Evolutionary conservation across 148 eudicot genomes (phyloP), one percentile per base, ranked within the genome.

Genomic region (Camellia lanceoleosa): DNA sequence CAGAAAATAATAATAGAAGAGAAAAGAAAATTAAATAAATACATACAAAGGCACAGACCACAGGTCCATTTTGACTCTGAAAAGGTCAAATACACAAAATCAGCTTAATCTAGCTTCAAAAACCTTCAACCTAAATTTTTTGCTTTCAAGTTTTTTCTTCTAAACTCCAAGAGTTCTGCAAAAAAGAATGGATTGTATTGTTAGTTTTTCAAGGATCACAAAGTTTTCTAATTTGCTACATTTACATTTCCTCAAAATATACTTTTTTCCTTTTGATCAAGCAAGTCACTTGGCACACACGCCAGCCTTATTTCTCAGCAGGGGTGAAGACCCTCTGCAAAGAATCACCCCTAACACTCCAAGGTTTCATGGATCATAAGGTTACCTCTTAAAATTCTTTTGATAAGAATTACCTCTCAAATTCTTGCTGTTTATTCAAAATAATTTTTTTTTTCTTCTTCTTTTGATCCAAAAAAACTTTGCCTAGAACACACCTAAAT

Each of bases 221-320:
- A 30, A 51, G 43, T 23, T 20, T 23, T 72, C 52, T 20, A 11
- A 51, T 51, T 71, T 51, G 60, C 63, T 9, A 71, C 59, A 71
- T 30, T 73, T 14, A 73, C 0, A 55, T 73, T 73, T 11, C 42
- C 60, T 51, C 43, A 51, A 71, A 23, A 59, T 15, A 49, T 4
- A 6, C 19, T 7, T 23, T 51, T 51, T 9, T 5, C 5, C 18
- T 71, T 71, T 41, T 41, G 71, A 67, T 12, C 49, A 67, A 14
- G 71, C 46, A 63, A 41, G 15, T 4, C 18, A 42, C 71, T 9
- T 41, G 12, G 52, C 11, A 52, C 75, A 52, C 16, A n/a, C 59
- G 52, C 43, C 60, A 51, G 42, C 42, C 75, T 51, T 71, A 52
- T 71, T 70, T 70, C 38, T 70, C 73, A 46, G 56, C 73, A 70